Conservation (phyloP, 2,329 filamentous ascomycete genomes). For the Monascus ruber region DNA sequence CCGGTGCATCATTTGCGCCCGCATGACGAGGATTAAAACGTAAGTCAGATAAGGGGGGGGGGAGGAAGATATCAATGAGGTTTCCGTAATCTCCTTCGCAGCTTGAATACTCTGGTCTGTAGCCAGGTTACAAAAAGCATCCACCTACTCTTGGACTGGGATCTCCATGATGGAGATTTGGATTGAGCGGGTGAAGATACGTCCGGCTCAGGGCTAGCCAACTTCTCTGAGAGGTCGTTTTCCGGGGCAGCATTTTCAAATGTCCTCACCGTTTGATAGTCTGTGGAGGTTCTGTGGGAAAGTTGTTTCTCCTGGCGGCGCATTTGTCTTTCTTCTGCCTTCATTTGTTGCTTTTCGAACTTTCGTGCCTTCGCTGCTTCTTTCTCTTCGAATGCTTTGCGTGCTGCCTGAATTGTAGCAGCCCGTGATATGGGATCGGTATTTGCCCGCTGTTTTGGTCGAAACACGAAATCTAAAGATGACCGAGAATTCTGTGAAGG, state of each 20-base stretch:
- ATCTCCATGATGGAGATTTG: conserved; percentile 17
- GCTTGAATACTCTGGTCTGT: conserved; percentile 43
- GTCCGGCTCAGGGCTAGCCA: conserved; percentile 1
- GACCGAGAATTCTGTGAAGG: conserved; percentile 43
- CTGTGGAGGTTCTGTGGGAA: conserved; percentile 12
- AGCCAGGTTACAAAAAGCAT: conserved; percentile 47
- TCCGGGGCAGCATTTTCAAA: conserved; percentile 12
- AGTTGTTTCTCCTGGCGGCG: conserved; percentile 32
- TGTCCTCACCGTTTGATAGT: conserved; percentile 5
- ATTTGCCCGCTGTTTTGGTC: conserved; percentile 38
- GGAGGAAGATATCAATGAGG: conserved; percentile 6
- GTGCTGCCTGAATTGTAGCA: conserved; percentile 44
- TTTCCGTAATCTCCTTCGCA: conserved; percentile 28
- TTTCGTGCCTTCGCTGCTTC: conserved; percentile 47
- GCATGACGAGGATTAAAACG: no score
- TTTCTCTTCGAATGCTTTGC: conserved; percentile 48
- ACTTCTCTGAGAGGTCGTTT: conserved; percentile 3
- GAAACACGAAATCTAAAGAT: conserved; percentile 46
- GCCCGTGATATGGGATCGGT: conserved; percentile 44
- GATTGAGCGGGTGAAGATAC: conserved; percentile 3
- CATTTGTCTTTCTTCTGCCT: conserved; percentile 34
- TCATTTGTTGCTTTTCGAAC: conserved; percentile 41
- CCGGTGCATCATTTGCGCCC: no score
- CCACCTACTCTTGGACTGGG: conserved; percentile 33
- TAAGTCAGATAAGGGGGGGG: no score